Conservation (phyloP, 331 rosid genomes). For the Ulmus americana region DNA sequence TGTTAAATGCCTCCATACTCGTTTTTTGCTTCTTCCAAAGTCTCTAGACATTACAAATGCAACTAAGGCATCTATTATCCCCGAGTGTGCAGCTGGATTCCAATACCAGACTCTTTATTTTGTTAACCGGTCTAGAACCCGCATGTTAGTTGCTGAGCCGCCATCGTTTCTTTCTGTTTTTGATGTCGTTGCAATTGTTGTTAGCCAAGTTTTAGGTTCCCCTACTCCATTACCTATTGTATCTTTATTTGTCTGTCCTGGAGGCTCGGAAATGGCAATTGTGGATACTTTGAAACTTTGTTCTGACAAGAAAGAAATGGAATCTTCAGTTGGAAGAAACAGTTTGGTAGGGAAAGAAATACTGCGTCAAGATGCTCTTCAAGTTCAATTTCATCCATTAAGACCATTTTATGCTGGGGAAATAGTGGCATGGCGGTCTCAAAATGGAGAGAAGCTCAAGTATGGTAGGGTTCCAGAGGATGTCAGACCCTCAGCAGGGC, state of each 20-base stretch:
- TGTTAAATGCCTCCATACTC: slow-evolving; percentile 70
- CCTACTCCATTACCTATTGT: slow-evolving; percentile 82
- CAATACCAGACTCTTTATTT: slow-evolving; percentile 63
- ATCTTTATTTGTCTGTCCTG: slow-evolving; percentile 74
- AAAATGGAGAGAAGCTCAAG: slow-evolving; percentile 83
- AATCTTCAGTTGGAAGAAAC: slow-evolving; percentile 44
- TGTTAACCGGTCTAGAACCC: slow-evolving; percentile 53
- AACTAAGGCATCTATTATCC: slow-evolving; percentile 52
- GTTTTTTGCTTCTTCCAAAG: slow-evolving; percentile 71
- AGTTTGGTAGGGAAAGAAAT: slow-evolving; percentile 72
- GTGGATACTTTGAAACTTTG: slow-evolving; percentile 68
- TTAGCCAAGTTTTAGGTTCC: slow-evolving; percentile 85
- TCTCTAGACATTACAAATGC: slow-evolving; percentile 61
- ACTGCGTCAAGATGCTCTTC: slow-evolving; percentile 82
- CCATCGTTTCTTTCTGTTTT: slow-evolving; percentile 64
- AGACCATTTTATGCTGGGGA: slow-evolving; percentile 94
- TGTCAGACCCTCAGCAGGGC: slow-evolving; percentile 87
- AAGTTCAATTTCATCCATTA: slow-evolving; percentile 87
- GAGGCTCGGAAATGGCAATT: slow-evolving; percentile 70
- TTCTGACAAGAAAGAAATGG: slow-evolving; percentile 72
- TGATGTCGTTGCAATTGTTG: slow-evolving; percentile 74
- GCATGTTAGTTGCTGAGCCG: slow-evolving; percentile 80
- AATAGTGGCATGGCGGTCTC: slow-evolving; percentile 95
- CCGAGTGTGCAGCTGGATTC: slow-evolving; percentile 62
- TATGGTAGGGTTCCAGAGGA: slow-evolving; percentile 82